Evolutionary conservation across 1,284 basidiomycete species (phyloP).

Genomic region (Agroathelia rolfsii): DNA sequence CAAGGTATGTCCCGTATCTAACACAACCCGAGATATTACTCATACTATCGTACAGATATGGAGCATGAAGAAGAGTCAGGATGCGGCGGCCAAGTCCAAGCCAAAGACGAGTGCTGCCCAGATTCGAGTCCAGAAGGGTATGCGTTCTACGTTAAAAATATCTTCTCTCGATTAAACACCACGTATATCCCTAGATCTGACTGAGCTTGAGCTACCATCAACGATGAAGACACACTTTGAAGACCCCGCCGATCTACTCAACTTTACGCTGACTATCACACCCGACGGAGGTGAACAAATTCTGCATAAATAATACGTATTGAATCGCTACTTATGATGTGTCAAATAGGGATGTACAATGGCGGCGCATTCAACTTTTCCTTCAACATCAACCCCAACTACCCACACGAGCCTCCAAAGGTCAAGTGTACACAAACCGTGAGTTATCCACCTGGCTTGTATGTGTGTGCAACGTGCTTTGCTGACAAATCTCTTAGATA

Average conservation of each 20-base stretch:
- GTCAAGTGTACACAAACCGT: slow-evolving; percentile 96
- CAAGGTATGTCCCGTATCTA: slow-evolving; percentile 30
- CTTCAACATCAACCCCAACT: slow-evolving; percentile 94
- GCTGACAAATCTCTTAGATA: slow-evolving; percentile 47
- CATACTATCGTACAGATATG: slow-evolving; percentile 83
- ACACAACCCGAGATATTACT: neutral
- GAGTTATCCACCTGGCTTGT: slow-evolving; percentile 17
- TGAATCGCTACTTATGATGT: slow-evolving; percentile 4
- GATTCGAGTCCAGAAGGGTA: slow-evolving; percentile 97
- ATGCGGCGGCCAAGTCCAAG: slow-evolving; percentile 89
- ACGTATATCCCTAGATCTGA: slow-evolving; percentile 61
- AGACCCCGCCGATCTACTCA: slow-evolving; percentile 87
- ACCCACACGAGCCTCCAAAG: slow-evolving; percentile 98
- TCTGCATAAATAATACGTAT: slow-evolving; percentile 8
- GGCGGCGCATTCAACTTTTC: slow-evolving; percentile 90
- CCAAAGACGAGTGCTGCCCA: slow-evolving; percentile 97
- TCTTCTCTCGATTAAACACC: slow-evolving; percentile 4
- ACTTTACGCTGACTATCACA: slow-evolving; percentile 90
- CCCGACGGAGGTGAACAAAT: slow-evolving; percentile 85
- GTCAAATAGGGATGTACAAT: slow-evolving; percentile 85
- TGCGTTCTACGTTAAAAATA: slow-evolving; percentile 14
- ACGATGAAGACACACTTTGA: slow-evolving; percentile 96
- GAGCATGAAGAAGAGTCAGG: slow-evolving; percentile 96
- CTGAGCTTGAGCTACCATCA: slow-evolving; percentile 90
- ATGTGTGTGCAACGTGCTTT: slow-evolving; percentile 6